Evolutionary conservation across 176 grass and related monocot species (phyloP).

Genomic region (Saccharum spontaneum): DNA sequence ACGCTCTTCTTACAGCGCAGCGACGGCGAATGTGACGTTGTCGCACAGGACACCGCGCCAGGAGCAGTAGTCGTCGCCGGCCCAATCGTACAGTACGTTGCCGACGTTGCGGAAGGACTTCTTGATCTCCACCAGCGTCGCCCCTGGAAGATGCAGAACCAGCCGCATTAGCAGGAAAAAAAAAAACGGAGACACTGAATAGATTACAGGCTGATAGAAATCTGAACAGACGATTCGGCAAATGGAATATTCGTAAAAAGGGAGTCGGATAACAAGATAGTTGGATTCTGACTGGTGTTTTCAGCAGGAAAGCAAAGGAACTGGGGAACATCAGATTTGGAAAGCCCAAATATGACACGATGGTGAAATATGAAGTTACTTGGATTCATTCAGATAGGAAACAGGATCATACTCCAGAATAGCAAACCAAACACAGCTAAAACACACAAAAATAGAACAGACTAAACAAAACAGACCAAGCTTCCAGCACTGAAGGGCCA

Average conservation of each 20-base stretch:
- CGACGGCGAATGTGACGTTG: conserved; percentile 85
- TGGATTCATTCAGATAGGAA: neutral
- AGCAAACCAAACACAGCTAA: neutral
- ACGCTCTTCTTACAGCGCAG: conserved; percentile 69
- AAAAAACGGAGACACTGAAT: neutral
- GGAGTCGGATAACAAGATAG: neutral
- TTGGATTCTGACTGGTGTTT: neutral
- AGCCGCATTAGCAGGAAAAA: conserved; percentile 8
- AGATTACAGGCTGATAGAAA: neutral
- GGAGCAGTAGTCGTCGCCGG: conserved; percentile 62
- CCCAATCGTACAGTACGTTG: conserved; percentile 93
- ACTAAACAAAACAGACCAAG: neutral
- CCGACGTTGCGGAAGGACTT: conserved; percentile 96
- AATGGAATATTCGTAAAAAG: neutral
- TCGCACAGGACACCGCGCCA: conserved; percentile 96
- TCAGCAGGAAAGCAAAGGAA: neutral
- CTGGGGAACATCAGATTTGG: conserved; percentile 1
- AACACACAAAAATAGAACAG: neutral
- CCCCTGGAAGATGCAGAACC: conserved; percentile 45
- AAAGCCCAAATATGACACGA: conserved; percentile 7
- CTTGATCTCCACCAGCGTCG: conserved; percentile 84
- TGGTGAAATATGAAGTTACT: neutral
- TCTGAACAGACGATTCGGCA: neutral
- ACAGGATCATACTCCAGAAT: neutral
- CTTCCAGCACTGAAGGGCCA: neutral